Percentiles rank a stretch among this genome's conserved stretches.
These are phyloP conservation scores for Ilyonectria sp. DNA, from an alignment of 2,329 filamentous ascomycete genomes.

Conservation along the genomic window DNA sequence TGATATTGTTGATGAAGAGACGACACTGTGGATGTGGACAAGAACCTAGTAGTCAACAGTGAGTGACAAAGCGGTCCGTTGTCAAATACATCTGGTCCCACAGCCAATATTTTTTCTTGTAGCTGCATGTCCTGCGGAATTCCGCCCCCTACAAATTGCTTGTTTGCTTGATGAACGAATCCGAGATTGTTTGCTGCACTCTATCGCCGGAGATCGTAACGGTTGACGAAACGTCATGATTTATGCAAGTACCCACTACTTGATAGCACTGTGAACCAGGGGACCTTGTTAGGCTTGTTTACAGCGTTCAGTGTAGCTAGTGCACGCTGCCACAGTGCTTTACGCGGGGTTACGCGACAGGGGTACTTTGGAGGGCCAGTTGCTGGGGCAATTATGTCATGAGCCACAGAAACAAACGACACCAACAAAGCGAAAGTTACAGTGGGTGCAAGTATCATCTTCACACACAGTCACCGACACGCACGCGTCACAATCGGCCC, in stretches of 20 bases:
- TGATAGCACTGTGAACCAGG: slow-evolving; percentile 25
- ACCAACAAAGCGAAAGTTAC: slow-evolving; percentile 34
- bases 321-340: slow-evolving; percentile 39
- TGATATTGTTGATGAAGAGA: no score
- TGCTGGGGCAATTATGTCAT: slow-evolving; percentile 50
- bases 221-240: neutral
- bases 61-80: no score
- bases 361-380: slow-evolving; percentile 26
- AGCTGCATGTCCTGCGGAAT: no score
- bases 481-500: slow-evolving; percentile 34
- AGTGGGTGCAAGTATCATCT: slow-evolving; percentile 29
- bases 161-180: no score
- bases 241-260: slow-evolving; percentile 13
- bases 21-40: no score
- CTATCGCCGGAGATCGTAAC: no score
- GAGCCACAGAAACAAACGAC: slow-evolving; percentile 31
- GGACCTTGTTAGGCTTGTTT: no score
- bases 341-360: slow-evolving; percentile 33
- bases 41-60: no score
- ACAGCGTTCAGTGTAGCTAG: slow-evolving; percentile 10
- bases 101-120: no score
- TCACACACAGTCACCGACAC: slow-evolving; percentile 34
- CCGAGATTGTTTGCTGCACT: no score
- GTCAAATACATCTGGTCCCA: no score
- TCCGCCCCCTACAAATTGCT: no score